Evolutionary conservation across 2,329 filamentous ascomycete species (phyloP), one percentile per base, ranked within the genome.

Genomic region (Alternaria rosae): DNA sequence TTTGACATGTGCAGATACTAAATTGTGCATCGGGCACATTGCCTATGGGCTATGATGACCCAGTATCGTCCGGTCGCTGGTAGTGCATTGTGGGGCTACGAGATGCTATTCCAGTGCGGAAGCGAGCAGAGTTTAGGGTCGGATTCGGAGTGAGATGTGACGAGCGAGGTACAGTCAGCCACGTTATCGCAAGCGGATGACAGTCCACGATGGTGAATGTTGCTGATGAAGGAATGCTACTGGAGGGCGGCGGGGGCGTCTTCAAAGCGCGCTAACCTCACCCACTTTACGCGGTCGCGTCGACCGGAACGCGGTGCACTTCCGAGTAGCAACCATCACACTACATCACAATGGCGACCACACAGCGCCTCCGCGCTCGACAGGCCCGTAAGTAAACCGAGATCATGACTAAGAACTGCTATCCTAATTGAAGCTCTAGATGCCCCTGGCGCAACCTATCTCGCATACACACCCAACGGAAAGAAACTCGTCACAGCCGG

Each of bases 391-490:
- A 65, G 75, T 70, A 43, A 21, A 11, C 17, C 20, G 13, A 6
- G 17, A 12, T 15, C 1, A 6, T 25, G 1, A 2, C 9, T 1
- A 6, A 43, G 12, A 10, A 5, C n/a, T 23, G 9, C 3, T n/a
- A 43, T 25, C 25, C 65, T 70, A n/a, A 72, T 54, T 59, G 6
- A 25, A 25, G 13, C 41, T 7, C 54, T 25, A 89, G 88, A 99
- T 80, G 94, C 93, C 3, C 90, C 92, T 56, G 96, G 96, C 66
- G 88, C 89, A 59, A 98, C 96, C 3, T 93, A 89, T 71, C 89
- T 96, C 69, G 88, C 91, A 66, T 98, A 98, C 81, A 97, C 94
- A 1, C 92, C 93, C 7, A 90, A 97, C 78, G 95, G 96, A 65
- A 87, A 86, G 70, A 92, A 91, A 72, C 86, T 99, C 60, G 88